Conservation (phyloP, 495 filamentous ascomycete species). For the Parathielavia hyrcaniae region DNA sequence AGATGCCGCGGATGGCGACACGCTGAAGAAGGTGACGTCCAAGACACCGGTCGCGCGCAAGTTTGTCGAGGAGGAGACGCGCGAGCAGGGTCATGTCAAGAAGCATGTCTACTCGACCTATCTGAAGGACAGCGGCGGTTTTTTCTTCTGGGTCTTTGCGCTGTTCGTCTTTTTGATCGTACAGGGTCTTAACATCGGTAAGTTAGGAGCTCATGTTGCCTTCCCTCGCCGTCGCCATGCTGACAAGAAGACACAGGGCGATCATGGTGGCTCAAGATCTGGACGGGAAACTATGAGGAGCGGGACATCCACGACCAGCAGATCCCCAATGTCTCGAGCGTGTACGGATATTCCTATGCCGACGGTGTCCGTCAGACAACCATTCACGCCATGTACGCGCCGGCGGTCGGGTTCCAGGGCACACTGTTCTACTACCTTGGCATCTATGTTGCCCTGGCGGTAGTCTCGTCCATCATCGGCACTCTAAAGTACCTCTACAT, state of each 20-base stretch:
- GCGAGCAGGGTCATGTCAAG: constrained; percentile 60
- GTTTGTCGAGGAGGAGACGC: constrained; percentile 68
- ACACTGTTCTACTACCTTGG: constrained; percentile 57
- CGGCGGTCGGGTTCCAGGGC: constrained; percentile 19
- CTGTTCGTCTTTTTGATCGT: constrained; percentile 48
- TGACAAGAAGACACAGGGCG: constrained; percentile 27
- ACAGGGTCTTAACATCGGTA: constrained; percentile 46
- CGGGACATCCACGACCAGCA: constrained; percentile 19
- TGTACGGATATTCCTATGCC: constrained; percentile 32
- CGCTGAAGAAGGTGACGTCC: constrained; percentile 40
- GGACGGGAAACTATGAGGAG: constrained; percentile 49
- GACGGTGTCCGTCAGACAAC: constrained; percentile 37
- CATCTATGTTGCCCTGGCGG: constrained; percentile 58
- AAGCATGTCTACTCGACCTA: constrained; percentile 58
- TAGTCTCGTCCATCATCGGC: constrained; percentile 50
- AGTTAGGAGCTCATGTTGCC: constrained; percentile 14
- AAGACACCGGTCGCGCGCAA: constrained; percentile 45
- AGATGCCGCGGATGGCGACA: constrained; percentile 28
- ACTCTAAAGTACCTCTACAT: constrained; percentile 53
- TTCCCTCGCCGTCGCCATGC: background rate
- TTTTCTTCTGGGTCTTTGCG: constrained; percentile 53
- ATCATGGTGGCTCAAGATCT: constrained; percentile 66
- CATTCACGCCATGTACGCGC: constrained; percentile 27
- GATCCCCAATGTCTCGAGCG: constrained; percentile 16
- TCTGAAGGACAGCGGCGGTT: constrained; percentile 59